These are phyloP conservation scores for Aspergillus bertholletiae DNA, from an alignment of 495 filamentous ascomycete species.

Conservation along the genomic window DNA sequence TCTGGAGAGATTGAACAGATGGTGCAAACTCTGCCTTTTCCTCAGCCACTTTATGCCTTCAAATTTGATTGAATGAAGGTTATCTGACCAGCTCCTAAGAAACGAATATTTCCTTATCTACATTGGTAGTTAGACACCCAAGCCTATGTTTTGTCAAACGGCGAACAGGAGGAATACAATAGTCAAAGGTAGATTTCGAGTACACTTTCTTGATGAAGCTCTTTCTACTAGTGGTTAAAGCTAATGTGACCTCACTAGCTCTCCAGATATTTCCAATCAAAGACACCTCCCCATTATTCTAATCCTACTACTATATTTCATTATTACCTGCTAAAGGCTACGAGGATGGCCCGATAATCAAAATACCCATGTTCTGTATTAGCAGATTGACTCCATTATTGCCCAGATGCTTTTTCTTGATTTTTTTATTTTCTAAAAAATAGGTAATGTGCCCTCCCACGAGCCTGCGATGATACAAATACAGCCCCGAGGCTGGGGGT, in stretches of 20 bases:
- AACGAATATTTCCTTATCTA: too few species aligned
- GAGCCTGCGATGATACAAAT: neutral
- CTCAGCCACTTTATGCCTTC: too few species aligned
- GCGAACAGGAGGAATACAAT: too few species aligned
- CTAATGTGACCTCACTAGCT: neutral
- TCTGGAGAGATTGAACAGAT: too few species aligned
- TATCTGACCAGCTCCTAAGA: too few species aligned
- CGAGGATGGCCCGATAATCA: neutral
- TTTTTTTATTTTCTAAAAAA: too few species aligned
- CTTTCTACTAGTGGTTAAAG: neutral
- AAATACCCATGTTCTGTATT: neutral
- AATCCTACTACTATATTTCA: neutral
- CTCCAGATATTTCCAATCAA: neutral
- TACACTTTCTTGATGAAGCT: neutral
- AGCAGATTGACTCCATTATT: neutral
- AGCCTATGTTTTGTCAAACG: too few species aligned
- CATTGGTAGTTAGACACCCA: too few species aligned
- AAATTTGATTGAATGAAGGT: too few species aligned
- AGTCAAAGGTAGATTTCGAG: too few species aligned
- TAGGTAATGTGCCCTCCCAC: neutral
- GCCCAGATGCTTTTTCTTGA: neutral
- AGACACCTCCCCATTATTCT: neutral
- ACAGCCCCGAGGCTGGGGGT: neutral
- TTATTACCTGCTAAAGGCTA: neutral
- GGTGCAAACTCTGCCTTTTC: too few species aligned